Evolutionary conservation across 2,329 filamentous ascomycete species (phyloP), one percentile per base, ranked within the genome.

Genomic region (Coniochaeta ligniaria): DNA sequence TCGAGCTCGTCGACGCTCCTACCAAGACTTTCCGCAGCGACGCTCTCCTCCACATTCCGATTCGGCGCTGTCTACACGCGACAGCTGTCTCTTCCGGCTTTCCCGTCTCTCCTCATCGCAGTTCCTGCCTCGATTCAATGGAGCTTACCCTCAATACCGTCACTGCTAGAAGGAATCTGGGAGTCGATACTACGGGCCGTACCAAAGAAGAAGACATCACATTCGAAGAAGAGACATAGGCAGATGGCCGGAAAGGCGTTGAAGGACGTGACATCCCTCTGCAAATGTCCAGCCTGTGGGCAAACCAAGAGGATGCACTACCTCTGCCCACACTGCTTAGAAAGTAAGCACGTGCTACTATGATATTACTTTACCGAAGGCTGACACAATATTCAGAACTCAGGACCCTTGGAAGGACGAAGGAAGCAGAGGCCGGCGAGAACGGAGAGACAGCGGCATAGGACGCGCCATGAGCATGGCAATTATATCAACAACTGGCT

Each of bases 201-300:
- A 17, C 95, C 95, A 6, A 99, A 99, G 83, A 98, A 96, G 80
- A 99, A 98, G 84, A 96, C 92, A 36, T 97, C 94, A 47, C 92
- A 99, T 75, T 91, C 91, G 80, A 96, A 95, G 80, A 96, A 92
- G 82, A 85, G 95, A 68, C 88, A 92, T 72, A 86, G 96, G 69
- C 92, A 96, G 72, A 90, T 98, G 88, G 94, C 93, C 26, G 95
- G 95, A 70, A 99, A 99, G 78, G 94, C 88, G 52, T 76, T 99
- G 68, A 91, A 96, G 78, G 95, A 99, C 72, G 87, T 96, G 61
- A 95, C 89, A 64, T 84, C 85, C 59, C 77, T 99, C 67, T 96
- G 92, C 78, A 91, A 86, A 71, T 99, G 95, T 73, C 90, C 94
- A 0, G 91, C 87, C 16, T 99, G 95, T 69, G 96, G 95, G 57